Evolutionary conservation across 1,284 basidiomycete species (phyloP).

Genomic region (Melampsora americana): DNA sequence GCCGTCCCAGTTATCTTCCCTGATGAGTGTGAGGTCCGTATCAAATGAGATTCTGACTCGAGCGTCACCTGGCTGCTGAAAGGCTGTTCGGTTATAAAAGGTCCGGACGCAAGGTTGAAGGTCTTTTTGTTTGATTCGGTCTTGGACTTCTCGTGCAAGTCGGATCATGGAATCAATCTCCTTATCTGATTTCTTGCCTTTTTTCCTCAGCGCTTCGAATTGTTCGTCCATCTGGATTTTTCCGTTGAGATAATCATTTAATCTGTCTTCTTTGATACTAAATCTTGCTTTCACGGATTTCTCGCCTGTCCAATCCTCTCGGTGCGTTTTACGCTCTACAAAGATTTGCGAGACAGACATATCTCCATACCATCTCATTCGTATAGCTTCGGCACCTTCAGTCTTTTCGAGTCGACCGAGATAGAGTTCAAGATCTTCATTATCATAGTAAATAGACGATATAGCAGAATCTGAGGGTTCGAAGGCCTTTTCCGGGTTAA

Average conservation of each 20-base stretch:
- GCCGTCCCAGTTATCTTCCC: conserved; percentile 97
- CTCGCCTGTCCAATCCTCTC: conserved; percentile 99
- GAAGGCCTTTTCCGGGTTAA: conserved; percentile 92
- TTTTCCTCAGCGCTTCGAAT: conserved; percentile 80
- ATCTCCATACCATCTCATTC: conserved; percentile 97
- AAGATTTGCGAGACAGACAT: conserved; percentile 76
- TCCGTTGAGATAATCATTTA: conserved; percentile 85
- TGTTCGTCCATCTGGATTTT: conserved; percentile 92
- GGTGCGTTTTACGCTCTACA: conserved; percentile 96
- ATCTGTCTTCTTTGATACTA: conserved; percentile 89
- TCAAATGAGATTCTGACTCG: conserved; percentile 96
- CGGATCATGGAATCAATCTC: conserved; percentile 95
- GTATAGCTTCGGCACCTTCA: conserved; percentile 94
- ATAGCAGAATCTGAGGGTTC: conserved; percentile 77
- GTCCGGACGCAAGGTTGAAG: conserved; percentile 85
- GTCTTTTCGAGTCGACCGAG: conserved; percentile 96
- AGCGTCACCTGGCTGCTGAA: conserved; percentile 96
- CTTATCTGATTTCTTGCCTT: conserved; percentile 88
- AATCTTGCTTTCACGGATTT: conserved; percentile 98
- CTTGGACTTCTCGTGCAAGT: conserved; percentile 93
- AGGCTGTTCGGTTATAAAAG: conserved; percentile 99
- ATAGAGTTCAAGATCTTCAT: conserved; percentile 95
- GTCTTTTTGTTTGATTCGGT: conserved; percentile 78
- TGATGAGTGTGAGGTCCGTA: conserved; percentile 86
- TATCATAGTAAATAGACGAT: conserved; percentile 63